phyloP scores from a whole-genome alignment of 2,329 filamentous ascomycete species.

The Penicillium italicum region DNA sequence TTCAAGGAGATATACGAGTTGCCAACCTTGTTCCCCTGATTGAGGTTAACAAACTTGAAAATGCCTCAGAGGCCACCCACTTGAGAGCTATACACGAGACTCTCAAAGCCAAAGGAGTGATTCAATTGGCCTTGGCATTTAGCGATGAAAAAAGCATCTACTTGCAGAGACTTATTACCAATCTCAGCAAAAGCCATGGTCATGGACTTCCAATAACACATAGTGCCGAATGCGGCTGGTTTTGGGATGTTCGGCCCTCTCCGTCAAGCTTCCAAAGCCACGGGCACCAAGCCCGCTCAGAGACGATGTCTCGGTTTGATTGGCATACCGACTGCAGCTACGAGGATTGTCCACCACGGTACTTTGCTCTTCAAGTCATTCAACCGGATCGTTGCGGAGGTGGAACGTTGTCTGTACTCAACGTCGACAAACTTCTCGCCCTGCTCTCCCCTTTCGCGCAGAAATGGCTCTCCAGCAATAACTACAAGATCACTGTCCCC shows the following conservation, averaged over 20 bases:
- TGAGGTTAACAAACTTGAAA: neutral
- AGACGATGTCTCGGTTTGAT: conserved; percentile 43
- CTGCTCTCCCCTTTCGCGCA: conserved; percentile 26
- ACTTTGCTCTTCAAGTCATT: conserved; percentile 44
- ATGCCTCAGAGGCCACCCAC: neutral
- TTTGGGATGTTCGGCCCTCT: conserved; percentile 43
- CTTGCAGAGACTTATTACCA: conserved; percentile 32
- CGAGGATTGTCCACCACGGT: conserved; percentile 36
- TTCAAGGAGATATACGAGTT: no score
- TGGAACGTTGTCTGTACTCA: conserved; percentile 41
- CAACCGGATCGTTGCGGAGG: conserved; percentile 42
- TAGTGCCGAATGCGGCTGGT: conserved; percentile 43
- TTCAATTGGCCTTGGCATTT: neutral
- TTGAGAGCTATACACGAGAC: neutral
- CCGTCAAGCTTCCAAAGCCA: conserved; percentile 29
- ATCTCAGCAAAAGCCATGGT: conserved; percentile 32
- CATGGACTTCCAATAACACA: conserved; percentile 43
- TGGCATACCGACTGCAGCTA: conserved; percentile 49
- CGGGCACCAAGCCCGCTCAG: conserved; percentile 38
- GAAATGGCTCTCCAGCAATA: conserved; percentile 21
- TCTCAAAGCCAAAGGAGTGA: neutral
- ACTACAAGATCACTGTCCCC: conserved; percentile 35
- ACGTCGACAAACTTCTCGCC: conserved; percentile 27
- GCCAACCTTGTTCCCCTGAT: neutral
- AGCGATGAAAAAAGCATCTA: conserved; percentile 35